Evolutionary conservation across 139 green algal species (phyloP).

Genomic region (Coelastrella sp.): DNA sequence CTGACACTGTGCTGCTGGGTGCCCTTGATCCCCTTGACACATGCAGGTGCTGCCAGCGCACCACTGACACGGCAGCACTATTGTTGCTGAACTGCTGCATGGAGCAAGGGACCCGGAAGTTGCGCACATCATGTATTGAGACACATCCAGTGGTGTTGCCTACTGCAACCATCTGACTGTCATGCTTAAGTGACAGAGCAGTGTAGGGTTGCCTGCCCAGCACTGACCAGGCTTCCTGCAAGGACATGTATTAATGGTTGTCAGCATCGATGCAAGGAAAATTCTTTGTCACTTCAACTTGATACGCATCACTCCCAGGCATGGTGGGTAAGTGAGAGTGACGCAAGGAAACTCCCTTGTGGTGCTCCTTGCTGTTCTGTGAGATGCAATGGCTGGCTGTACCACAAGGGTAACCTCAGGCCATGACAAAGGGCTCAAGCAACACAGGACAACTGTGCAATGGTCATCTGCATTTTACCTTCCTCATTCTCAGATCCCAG

Average conservation of each 20-base stretch:
- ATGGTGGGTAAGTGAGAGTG: too few species aligned
- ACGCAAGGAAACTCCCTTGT: too few species aligned
- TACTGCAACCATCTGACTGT: constrained; percentile 21
- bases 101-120: not conserved
- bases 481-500: not conserved
- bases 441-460: too few species aligned
- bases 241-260: too few species aligned
- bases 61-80: not conserved
- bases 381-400: too few species aligned
- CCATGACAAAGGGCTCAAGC: too few species aligned
- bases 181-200: not conserved
- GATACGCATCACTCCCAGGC: too few species aligned
- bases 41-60: constrained; percentile 43
- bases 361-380: too few species aligned
- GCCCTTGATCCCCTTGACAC: not conserved
- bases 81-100: constrained; percentile 30
- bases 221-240: constrained; percentile 9
- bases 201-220: not conserved
- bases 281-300: too few species aligned
- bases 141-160: constrained; percentile 29
- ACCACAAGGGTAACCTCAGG: too few species aligned
- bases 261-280: too few species aligned
- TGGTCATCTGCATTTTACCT: constrained; percentile 9
- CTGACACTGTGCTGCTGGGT: not conserved
- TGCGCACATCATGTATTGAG: constrained; percentile 39